Conservation (phyloP, 305 asterid genomes). For the Ajuga reptans region DNA sequence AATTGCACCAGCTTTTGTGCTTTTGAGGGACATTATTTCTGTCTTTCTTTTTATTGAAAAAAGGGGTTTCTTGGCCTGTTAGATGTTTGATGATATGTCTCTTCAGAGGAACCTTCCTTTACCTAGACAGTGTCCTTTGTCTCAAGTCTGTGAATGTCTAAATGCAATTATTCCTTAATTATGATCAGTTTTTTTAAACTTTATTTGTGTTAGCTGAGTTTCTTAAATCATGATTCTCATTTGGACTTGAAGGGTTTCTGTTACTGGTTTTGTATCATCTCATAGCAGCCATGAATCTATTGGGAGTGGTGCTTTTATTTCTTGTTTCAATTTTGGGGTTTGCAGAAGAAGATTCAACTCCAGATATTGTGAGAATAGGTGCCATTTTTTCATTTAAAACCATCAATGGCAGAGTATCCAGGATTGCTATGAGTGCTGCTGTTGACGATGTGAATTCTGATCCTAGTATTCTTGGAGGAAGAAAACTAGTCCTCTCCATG, state of each 20-base stretch:
- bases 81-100: conserved; percentile 18
- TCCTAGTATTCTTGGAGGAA: conserved; percentile 45
- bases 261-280: background rate
- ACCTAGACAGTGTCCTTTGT: conserved; percentile 13
- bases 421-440: conserved; percentile 70
- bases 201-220: conserved; percentile 6
- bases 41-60: background rate
- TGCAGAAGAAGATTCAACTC: conserved; percentile 25
- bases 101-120: conserved; percentile 26
- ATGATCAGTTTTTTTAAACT: background rate
- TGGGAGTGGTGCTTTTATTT: conserved; percentile 19
- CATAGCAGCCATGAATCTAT: conserved; percentile 20
- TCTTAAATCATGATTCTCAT: background rate
- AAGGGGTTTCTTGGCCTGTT: conserved; percentile 23
- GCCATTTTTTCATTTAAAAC: conserved; percentile 54
- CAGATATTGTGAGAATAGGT: conserved; percentile 49
- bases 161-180: background rate
- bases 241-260: conserved; percentile 10
- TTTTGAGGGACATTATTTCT: conserved; percentile 7
- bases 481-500: conserved; percentile 38
- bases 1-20: background rate
- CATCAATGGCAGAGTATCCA: conserved; percentile 55
- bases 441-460: conserved; percentile 71
- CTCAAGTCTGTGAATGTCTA: conserved; percentile 17
- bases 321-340: conserved; percentile 24